Base-by-base conservation (phyloP, 139 green algal species). In the Chlamydomonas schloesseri region DNA sequence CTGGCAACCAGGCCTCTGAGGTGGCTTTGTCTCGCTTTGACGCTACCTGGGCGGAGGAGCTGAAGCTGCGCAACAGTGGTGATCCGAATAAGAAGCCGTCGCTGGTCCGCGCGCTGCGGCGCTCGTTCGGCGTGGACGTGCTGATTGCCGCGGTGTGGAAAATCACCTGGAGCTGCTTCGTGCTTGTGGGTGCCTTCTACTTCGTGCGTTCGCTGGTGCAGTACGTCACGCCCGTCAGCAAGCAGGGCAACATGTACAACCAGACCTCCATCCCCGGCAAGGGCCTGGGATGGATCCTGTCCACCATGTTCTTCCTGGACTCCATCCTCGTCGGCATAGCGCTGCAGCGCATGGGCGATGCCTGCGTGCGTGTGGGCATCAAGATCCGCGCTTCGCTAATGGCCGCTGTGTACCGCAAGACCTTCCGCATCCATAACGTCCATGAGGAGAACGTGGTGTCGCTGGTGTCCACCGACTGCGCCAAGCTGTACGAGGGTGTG, bases 281-380 rank as follows among this genome's bases (percentile, higher is more conserved):
- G 21, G 87, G 67, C 31, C 91, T 93, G 37, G 92, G 92, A 42
- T 96, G 92, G 92, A 87, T 93, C 71, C 91, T 95, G 10, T 88
- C 90, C 17, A 71, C 5, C 60, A 85, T 71, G 75, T 95, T 95
- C 88, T 95, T 95, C 75, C 0, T 94, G 0, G 90, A 94, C 69
- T 91, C 93, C 6, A 87, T 90, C 29, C 84, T 94, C 37, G 89
- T 94, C 71, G 91, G 93, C 69, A 72, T 94, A 20, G 82, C 82
- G 15, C 81, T 95, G 36, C 93, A 95, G 86, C 91, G 93, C 80
- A 95, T 95, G 93, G 91, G 85, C 42, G 94, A 92, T 74, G 87
- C 70, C 72, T 95, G 90, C 64, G 86, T 95, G 70, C 79, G 78
- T 14, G 74, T 78, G 3, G 93, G 93, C 34, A 89, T 95, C 42